Evolutionary conservation across 2,329 filamentous ascomycete species (phyloP).

Genomic region (Fonsecaea monophora): DNA sequence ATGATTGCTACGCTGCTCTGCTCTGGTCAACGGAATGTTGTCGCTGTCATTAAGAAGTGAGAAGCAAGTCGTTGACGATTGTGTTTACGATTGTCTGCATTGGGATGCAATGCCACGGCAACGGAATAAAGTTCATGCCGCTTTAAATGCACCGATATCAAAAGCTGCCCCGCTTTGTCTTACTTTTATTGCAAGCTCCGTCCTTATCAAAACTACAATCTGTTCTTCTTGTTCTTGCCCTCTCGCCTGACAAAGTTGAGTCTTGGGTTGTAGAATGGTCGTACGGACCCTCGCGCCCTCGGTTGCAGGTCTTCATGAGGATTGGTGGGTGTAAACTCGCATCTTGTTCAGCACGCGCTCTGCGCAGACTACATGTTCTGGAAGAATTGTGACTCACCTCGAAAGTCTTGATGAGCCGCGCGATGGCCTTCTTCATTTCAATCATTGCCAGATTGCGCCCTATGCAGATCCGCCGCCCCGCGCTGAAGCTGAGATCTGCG

Average conservation of each 20-base stretch:
- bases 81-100: background rate
- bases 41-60: background rate
- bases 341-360: conserved; percentile 1
- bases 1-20: background rate
- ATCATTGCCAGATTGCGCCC: conserved; percentile 32
- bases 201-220: background rate
- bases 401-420: conserved; percentile 26
- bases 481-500: conserved; percentile 22
- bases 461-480: conserved; percentile 26
- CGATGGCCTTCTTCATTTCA: conserved; percentile 29
- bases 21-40: background rate
- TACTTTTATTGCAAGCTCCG: background rate
- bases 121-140: background rate
- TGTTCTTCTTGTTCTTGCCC: background rate
- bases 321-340: conserved; percentile 7
- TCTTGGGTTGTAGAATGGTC: conserved; percentile 9
- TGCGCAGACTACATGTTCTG: background rate
- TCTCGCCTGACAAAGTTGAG: conserved; percentile 9
- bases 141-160: background rate
- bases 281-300: background rate
- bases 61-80: background rate
- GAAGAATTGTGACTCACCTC: conserved; percentile 20
- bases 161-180: background rate
- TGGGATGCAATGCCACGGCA: background rate
- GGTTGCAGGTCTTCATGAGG: conserved; percentile 6